These are phyloP conservation scores for Penicillium macrosclerotiorum DNA, from an alignment of 495 filamentous ascomycete genomes.

Conservation along the genomic window DNA sequence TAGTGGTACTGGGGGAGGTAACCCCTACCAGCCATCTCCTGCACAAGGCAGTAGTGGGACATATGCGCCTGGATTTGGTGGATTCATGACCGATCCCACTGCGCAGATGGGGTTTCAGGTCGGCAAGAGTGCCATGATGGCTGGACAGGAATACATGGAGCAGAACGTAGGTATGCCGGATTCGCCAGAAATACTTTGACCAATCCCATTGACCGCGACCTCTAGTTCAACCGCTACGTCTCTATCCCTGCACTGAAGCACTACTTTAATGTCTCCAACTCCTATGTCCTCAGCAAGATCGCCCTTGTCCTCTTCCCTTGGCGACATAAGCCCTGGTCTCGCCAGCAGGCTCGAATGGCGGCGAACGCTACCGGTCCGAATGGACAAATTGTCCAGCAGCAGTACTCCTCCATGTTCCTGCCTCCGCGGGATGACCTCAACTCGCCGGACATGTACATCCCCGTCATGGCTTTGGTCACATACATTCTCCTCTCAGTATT, in stretches of 20 bases:
- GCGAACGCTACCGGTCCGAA: slow-evolving; percentile 55
- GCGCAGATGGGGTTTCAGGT: slow-evolving; percentile 95
- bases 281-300: slow-evolving; percentile 80
- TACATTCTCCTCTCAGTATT: slow-evolving; percentile 92
- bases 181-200: background rate
- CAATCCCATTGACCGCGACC: slow-evolving; percentile 10
- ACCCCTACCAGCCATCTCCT: slow-evolving; percentile 63
- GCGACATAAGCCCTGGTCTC: slow-evolving; percentile 95
- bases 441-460: slow-evolving; percentile 99
- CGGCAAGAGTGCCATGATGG: slow-evolving; percentile 83
- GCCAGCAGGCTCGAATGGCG: slow-evolving; percentile 58
- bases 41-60: slow-evolving; percentile 48
- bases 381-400: slow-evolving; percentile 55
- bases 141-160: slow-evolving; percentile 89
- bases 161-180: slow-evolving; percentile 63
- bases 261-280: slow-evolving; percentile 97
- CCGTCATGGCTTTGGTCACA: slow-evolving; percentile 81
- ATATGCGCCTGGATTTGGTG: slow-evolving; percentile 73
- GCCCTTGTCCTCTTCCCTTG: slow-evolving; percentile 93
- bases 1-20: slow-evolving; percentile 46
- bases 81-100: slow-evolving; percentile 94
- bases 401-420: slow-evolving; percentile 78
- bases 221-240: slow-evolving; percentile 86
- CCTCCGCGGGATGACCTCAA: slow-evolving; percentile 97
- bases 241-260: slow-evolving; percentile 90